A percentile compares a stretch with the other conserved stretches of the same genome.
phyloP scores from a whole-genome alignment of 306 rosid genomes.

The Biancaea sappan region DNA sequence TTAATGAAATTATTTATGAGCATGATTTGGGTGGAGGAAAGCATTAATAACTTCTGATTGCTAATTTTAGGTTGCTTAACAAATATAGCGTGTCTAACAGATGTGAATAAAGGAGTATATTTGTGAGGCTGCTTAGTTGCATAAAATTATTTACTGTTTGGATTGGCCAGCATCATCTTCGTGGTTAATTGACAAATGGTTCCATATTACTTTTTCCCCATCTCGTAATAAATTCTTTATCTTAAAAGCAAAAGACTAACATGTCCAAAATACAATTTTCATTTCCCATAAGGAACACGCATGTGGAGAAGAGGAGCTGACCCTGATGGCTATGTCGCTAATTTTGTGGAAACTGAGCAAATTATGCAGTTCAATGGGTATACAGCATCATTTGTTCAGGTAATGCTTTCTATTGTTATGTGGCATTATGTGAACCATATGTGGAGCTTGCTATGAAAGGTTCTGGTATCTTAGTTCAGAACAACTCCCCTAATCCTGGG shows the following conservation, averaged over 20 bases:
- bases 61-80: neutral
- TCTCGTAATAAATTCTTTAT: neutral
- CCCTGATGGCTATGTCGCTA: slow-evolving; percentile 85
- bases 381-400: slow-evolving; percentile 83
- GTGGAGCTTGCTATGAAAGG: slow-evolving; percentile 5
- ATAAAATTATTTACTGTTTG: neutral
- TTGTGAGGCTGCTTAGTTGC: neutral
- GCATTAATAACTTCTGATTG: neutral
- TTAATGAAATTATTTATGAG: neutral
- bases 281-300: slow-evolving; percentile 69
- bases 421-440: neutral
- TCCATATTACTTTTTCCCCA: neutral
- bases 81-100: neutral
- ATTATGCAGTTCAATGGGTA: slow-evolving; percentile 72
- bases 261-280: neutral
- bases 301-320: slow-evolving; percentile 98
- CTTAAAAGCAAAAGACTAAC: neutral
- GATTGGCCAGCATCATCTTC: neutral
- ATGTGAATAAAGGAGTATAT: neutral
- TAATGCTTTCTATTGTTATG: slow-evolving; percentile 35
- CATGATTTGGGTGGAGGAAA: neutral
- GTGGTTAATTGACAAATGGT: slow-evolving; percentile 8
- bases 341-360: slow-evolving; percentile 87
- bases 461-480: neutral
- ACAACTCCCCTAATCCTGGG: neutral